phyloP scores from a whole-genome alignment of 306 rosid species.

The Vigna reflexopilosa region DNA sequence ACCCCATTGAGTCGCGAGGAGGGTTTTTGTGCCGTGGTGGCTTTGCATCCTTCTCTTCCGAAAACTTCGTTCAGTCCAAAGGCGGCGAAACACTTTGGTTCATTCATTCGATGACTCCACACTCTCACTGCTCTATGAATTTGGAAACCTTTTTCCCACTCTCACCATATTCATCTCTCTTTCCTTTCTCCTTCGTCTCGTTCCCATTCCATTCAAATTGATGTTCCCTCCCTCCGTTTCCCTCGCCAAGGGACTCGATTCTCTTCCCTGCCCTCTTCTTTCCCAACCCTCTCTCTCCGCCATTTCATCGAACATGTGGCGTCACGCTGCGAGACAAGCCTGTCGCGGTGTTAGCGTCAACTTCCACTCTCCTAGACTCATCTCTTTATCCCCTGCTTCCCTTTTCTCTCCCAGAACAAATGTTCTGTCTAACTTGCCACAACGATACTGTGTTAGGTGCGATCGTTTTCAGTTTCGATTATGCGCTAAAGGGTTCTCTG shows the following conservation, averaged over 20 bases:
- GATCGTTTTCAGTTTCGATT: neutral
- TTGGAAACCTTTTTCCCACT: constrained; percentile 5
- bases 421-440: constrained; percentile 23
- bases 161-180: neutral
- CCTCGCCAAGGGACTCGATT: constrained; percentile 42
- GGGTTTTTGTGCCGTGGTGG: neutral
- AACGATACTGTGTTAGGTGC: constrained; percentile 26
- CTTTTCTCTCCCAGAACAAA: constrained; percentile 13
- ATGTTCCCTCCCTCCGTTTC: constrained; percentile 52
- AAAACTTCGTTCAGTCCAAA: constrained; percentile 7
- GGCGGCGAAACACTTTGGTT: constrained; percentile 46
- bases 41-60: neutral
- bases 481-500: constrained; percentile 56
- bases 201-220: constrained; percentile 40
- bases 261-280: neutral
- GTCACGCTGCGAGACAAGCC: constrained; percentile 60
- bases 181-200: neutral
- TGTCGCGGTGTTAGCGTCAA: constrained; percentile 37
- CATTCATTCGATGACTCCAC: neutral
- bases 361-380: constrained; percentile 44
- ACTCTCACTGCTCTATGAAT: constrained; percentile 39
- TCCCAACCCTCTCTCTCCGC: constrained; percentile 41
- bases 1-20: neutral
- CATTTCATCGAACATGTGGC: constrained; percentile 75
- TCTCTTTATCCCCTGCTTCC: constrained; percentile 35